A percentile compares a stretch with the other conserved stretches of the same genome.
These are phyloP conservation scores for Neurospora tetraspora DNA, from an alignment of 495 filamentous ascomycete genomes.

Conservation along the genomic window DNA sequence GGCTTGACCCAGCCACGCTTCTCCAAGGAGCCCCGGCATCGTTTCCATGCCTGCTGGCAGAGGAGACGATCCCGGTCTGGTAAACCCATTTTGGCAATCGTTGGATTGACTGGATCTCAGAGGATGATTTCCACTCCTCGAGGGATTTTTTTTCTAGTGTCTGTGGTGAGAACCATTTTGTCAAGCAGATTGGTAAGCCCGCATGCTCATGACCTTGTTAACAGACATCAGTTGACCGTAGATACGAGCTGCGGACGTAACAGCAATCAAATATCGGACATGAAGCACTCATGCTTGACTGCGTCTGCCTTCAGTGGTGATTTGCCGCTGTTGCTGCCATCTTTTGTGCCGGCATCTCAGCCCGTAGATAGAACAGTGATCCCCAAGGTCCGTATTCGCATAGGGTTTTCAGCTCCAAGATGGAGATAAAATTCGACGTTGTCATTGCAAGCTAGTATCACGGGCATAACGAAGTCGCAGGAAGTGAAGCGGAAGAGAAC, in stretches of 20 bases:
- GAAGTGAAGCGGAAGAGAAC: not conserved
- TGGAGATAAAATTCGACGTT: not conserved
- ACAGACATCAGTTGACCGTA: not conserved
- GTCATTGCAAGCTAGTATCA: not conserved
- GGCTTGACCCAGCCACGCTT: conserved; percentile 3
- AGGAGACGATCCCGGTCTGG: conserved; percentile 8
- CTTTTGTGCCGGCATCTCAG: not conserved
- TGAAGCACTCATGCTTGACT: not conserved
- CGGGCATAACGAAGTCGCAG: not conserved
- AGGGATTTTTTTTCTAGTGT: not conserved
- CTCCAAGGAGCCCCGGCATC: not conserved
- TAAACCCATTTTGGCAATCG: conserved; percentile 7
- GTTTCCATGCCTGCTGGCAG: not conserved
- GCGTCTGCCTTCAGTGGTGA: not conserved
- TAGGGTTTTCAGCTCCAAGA: not conserved
- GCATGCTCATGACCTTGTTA: conserved; percentile 9
- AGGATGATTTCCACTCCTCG: not conserved
- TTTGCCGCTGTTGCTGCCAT: not conserved
- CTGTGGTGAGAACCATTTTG: not conserved
- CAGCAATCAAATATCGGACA: not conserved
- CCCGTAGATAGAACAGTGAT: not conserved
- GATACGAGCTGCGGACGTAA: not conserved
- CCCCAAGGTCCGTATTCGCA: not conserved
- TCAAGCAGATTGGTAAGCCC: conserved; percentile 5
- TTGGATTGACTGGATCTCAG: not conserved